Evolutionary conservation across 805 yeast genomes (phyloP).

Genomic region (Myxozyma sirexii): DNA sequence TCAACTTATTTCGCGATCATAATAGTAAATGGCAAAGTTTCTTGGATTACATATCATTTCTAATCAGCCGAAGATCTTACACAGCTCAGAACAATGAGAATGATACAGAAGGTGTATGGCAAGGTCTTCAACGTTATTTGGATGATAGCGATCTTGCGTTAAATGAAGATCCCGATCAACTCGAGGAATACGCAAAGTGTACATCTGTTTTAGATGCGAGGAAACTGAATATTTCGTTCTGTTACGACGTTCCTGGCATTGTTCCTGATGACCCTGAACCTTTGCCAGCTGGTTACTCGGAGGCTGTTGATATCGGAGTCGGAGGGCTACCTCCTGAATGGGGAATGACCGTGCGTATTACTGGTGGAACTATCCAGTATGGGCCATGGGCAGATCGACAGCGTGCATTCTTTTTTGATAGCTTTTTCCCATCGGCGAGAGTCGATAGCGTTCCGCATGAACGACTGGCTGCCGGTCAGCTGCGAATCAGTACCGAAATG

Average conservation of each 20-base stretch:
- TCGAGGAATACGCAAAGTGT: slow-evolving; percentile 79
- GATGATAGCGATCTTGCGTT: slow-evolving; percentile 46
- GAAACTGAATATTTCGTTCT: slow-evolving; percentile 56
- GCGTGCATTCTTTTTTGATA: slow-evolving; percentile 60
- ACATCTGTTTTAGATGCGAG: slow-evolving; percentile 69
- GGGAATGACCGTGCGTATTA: slow-evolving; percentile 62
- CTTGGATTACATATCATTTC: slow-evolving; percentile 18
- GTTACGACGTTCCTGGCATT: slow-evolving; percentile 72
- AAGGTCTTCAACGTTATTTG: slow-evolving; percentile 74
- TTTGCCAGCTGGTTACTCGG: background rate
- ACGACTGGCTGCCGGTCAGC: slow-evolving; percentile 51
- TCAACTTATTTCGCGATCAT: slow-evolving; percentile 1
- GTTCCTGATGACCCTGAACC: slow-evolving; percentile 50
- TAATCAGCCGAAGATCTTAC: slow-evolving; percentile 4
- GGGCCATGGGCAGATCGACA: slow-evolving; percentile 98
- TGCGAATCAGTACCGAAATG: slow-evolving; percentile 61
- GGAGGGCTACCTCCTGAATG: slow-evolving; percentile 59
- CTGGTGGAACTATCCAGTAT: slow-evolving; percentile 69
- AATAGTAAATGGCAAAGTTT: slow-evolving; percentile 22
- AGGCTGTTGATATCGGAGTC: slow-evolving; percentile 53
- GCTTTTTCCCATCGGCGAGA: slow-evolving; percentile 69
- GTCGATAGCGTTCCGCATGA: slow-evolving; percentile 55
- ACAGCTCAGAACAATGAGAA: background rate
- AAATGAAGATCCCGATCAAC: slow-evolving; percentile 39
- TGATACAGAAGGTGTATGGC: slow-evolving; percentile 55